Conservation (phyloP, 176 grass and related monocot genomes). For the Rhipidocladum racemiflorum region DNA sequence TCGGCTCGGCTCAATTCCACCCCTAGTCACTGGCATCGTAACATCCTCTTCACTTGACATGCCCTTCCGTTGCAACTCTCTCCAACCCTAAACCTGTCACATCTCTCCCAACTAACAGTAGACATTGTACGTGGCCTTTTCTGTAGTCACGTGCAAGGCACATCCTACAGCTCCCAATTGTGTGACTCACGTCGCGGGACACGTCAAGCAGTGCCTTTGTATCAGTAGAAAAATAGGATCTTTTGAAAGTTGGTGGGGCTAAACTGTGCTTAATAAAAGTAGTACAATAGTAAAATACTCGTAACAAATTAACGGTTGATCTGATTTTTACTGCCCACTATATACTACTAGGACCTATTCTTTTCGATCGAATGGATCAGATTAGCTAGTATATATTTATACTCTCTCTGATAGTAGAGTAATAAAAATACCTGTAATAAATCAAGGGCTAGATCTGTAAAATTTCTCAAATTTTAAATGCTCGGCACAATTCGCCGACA, state of each 20-base stretch:
- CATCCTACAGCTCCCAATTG: not conserved
- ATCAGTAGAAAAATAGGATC: not conserved
- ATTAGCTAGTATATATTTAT: no score
- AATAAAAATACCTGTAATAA: no score
- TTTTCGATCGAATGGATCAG: no score
- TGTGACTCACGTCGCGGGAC: not conserved
- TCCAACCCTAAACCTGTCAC: not conserved
- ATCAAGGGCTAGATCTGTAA: no score
- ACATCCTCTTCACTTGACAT: not conserved
- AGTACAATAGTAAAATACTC: no score
- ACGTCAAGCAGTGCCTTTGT: not conserved
- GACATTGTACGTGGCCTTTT: not conserved
- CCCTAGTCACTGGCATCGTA: not conserved
- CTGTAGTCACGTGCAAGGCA: constrained; percentile 1
- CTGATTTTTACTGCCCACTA: no score
- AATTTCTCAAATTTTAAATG: no score
- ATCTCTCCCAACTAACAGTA: not conserved
- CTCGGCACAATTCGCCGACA: not conserved
- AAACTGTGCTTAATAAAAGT: no score
- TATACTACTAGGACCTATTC: no score
- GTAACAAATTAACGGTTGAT: no score
- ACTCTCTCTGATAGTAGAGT: no score
- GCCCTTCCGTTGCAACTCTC: not conserved
- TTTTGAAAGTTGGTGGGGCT: not conserved
- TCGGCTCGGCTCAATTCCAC: no score